These are phyloP conservation scores for Dendryphion nanum DNA, from an alignment of 2,329 filamentous ascomycete species.

Conservation along the genomic window DNA sequence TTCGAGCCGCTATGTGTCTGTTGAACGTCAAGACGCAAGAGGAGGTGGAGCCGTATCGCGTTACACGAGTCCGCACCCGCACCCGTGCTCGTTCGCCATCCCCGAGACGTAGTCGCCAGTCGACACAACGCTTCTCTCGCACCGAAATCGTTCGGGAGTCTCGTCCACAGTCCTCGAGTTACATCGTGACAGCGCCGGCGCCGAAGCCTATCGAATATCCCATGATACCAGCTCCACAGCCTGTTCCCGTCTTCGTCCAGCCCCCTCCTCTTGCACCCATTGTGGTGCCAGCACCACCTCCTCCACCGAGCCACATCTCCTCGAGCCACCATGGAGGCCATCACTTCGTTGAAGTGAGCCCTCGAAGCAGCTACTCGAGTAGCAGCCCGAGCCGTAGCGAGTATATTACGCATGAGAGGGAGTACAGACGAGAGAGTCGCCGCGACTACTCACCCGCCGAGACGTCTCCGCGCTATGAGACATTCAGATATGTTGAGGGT, in stretches of 20 bases:
- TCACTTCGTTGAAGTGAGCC: conserved; percentile 48
- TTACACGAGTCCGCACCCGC: conserved; percentile 26
- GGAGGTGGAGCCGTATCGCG: conserved; percentile 42
- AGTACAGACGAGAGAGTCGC: conserved; percentile 39
- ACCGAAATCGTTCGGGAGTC: conserved; percentile 29
- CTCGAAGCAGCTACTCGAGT: conserved; percentile 32
- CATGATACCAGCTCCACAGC: conserved; percentile 42
- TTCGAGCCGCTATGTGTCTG: conserved; percentile 43
- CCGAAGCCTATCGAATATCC: conserved; percentile 28
- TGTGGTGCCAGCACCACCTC: conserved; percentile 26
- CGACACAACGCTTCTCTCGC: conserved; percentile 25
- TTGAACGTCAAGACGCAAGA: conserved; percentile 47
- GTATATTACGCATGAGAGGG: conserved; percentile 46
- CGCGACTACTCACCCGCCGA: conserved; percentile 29
- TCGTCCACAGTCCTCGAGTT: conserved; percentile 17
- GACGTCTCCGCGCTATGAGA: conserved; percentile 42
- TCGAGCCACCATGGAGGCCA: conserved; percentile 20
- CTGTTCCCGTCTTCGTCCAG: conserved; percentile 41
- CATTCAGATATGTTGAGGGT: conserved; percentile 48
- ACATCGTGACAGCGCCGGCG: conserved; percentile 31
- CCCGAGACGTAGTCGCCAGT: conserved; percentile 22
- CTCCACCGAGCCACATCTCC: conserved; percentile 20
- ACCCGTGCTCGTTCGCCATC: conserved; percentile 16
- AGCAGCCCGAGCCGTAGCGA: conserved; percentile 32
- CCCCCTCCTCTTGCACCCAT: conserved; percentile 29